Conservation (phyloP, 805 yeast species). For the Kluyveromyces siamensis region DNA sequence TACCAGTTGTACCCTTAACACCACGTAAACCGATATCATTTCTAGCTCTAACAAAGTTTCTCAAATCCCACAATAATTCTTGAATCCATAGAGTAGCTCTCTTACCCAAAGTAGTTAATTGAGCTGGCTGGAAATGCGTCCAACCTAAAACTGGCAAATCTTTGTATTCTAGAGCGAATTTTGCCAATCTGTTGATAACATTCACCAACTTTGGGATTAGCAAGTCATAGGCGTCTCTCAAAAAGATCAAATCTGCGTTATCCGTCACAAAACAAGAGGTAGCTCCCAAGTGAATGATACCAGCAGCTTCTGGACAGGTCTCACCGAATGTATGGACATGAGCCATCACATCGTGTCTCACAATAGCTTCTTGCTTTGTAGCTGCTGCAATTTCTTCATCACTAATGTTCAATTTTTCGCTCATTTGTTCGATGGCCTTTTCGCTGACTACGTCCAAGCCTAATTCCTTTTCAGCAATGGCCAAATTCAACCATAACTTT, state of each 20-base stretch:
- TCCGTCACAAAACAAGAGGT: slow-evolving; percentile 97
- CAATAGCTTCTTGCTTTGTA: slow-evolving; percentile 89
- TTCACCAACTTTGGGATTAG: slow-evolving; percentile 92
- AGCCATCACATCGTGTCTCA: slow-evolving; percentile 99
- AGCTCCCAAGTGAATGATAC: slow-evolving; percentile 96
- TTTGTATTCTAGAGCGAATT: slow-evolving; percentile 86
- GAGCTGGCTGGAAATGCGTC: slow-evolving; percentile 99
- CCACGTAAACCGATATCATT: slow-evolving; percentile 95
- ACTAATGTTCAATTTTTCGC: slow-evolving; percentile 65
- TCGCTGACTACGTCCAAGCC: slow-evolving; percentile 81
- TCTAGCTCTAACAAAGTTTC: slow-evolving; percentile 93
- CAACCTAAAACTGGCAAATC: slow-evolving; percentile 96
- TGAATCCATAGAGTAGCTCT: slow-evolving; percentile 97
- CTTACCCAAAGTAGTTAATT: slow-evolving; percentile 96
- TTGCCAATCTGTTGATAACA: slow-evolving; percentile 80
- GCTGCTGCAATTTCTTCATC: slow-evolving; percentile 91
- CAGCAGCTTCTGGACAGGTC: slow-evolving; percentile 92
- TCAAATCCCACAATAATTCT: slow-evolving; percentile 94
- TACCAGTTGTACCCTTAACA: slow-evolving; percentile 98
- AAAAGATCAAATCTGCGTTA: slow-evolving; percentile 93
- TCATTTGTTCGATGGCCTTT: slow-evolving; percentile 86
- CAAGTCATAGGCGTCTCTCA: slow-evolving; percentile 91
- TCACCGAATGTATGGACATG: slow-evolving; percentile 94
- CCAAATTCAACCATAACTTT: slow-evolving; percentile 90
- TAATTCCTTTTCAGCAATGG: slow-evolving; percentile 88